Conservation (phyloP, 805 yeast species). For the Sugiyamaella mastotermitis region DNA sequence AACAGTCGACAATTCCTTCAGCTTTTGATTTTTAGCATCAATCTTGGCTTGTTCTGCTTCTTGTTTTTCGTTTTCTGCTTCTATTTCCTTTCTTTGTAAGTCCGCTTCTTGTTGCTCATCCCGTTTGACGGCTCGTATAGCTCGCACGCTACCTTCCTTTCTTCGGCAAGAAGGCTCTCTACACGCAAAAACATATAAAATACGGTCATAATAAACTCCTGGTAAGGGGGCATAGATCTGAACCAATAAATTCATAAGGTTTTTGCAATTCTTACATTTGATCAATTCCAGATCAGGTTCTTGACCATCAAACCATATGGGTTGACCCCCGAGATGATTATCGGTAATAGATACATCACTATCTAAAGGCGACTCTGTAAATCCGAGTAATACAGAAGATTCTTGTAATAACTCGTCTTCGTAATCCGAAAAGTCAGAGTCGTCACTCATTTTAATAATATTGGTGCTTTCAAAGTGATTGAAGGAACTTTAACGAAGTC, state of each 20-base stretch:
- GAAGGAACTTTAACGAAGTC: too few relatives aligned
- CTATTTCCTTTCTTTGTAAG: too few relatives aligned
- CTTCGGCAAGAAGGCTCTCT: constrained; percentile 56
- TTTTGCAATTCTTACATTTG: constrained; percentile 60
- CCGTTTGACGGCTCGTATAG: constrained; percentile 67
- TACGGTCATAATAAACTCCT: constrained; percentile 67
- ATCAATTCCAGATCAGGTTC: constrained; percentile 46
- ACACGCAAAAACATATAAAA: constrained; percentile 77
- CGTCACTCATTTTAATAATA: constrained; percentile 12
- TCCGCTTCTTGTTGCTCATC: constrained; percentile 44
- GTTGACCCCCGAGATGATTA: constrained; percentile 76
- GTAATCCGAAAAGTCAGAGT: constrained; percentile 32
- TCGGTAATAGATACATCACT: constrained; percentile 34
- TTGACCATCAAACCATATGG: constrained; percentile 65
- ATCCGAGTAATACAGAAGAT: constrained; percentile 32
- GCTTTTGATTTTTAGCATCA: too few relatives aligned
- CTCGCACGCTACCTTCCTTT: constrained; percentile 63
- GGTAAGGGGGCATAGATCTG: constrained; percentile 82
- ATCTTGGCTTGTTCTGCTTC: constrained; percentile 3
- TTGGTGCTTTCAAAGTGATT: too few relatives aligned
- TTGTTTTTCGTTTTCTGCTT: constrained; percentile 33
- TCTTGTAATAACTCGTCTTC: constrained; percentile 25
- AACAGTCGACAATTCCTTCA: constrained; percentile 8
- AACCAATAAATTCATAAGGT: constrained; percentile 56
- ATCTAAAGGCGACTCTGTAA: constrained; percentile 25